phyloP scores from a whole-genome alignment of 2,329 filamentous ascomycete genomes.

The Penicillium verrucosum region DNA sequence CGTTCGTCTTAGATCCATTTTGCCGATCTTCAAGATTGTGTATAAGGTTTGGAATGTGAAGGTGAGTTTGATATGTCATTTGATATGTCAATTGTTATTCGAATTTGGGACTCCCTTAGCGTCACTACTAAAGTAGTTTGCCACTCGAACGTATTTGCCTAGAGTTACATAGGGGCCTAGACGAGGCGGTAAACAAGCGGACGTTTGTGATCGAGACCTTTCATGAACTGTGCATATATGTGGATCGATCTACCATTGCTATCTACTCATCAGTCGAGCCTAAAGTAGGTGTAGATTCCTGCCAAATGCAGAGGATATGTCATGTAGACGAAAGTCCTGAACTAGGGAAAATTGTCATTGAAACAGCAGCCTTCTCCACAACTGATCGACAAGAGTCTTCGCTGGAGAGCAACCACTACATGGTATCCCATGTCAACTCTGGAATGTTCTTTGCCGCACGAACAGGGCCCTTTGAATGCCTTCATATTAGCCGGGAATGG shows the following conservation, averaged over 20 bases:
- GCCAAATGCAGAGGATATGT: neutral
- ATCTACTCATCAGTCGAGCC: neutral
- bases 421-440: conserved; percentile 1
- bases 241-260: neutral
- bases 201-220: neutral
- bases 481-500: neutral
- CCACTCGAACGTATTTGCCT: neutral
- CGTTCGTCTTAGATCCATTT: neutral
- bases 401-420: conserved; percentile 3
- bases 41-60: conserved; percentile 5
- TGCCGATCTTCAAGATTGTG: neutral
- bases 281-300: neutral
- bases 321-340: neutral
- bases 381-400: neutral
- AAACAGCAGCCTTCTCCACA: conserved; percentile 1
- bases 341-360: neutral
- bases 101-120: neutral
- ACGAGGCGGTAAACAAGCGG: neutral
- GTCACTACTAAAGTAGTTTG: neutral
- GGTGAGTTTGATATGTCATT: conserved; percentile 12
- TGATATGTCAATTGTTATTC: conserved; percentile 10
- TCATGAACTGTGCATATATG: neutral
- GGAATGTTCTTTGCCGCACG: neutral
- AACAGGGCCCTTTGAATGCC: neutral
- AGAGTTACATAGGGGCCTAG: neutral